phyloP scores from a whole-genome alignment of 805 yeast species.

The Sugiyamaella mastotermitis region DNA sequence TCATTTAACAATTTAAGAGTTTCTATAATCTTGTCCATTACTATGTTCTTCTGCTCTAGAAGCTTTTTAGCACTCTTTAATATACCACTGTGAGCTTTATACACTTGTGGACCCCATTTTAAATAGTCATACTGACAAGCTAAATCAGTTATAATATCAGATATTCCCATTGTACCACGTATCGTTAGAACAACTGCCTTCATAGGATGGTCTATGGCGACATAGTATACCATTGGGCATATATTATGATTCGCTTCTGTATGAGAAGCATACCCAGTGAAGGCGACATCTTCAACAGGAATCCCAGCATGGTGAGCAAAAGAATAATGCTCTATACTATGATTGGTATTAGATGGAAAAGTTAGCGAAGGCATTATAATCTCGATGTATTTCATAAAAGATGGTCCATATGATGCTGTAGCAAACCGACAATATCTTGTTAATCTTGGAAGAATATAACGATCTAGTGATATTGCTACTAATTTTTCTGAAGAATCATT shows the following conservation, averaged over 20 bases:
- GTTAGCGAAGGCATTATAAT: conserved; percentile 17
- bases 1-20: conserved; percentile 22
- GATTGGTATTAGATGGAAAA: conserved; percentile 19
- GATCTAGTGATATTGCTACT: no score
- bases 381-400: conserved; percentile 29
- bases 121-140: conserved; percentile 28
- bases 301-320: conserved; percentile 29
- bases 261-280: conserved; percentile 24
- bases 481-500: no score
- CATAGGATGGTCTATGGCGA: conserved; percentile 28
- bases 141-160: conserved; percentile 29
- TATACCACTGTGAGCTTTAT: conserved; percentile 31
- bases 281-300: conserved; percentile 25
- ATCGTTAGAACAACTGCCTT: conserved; percentile 30
- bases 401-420: conserved; percentile 31
- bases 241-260: conserved; percentile 17
- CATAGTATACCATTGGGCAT: conserved; percentile 29
- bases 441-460: no score
- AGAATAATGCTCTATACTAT: conserved; percentile 29
- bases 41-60: conserved; percentile 21
- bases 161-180: conserved; percentile 30
- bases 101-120: conserved; percentile 25
- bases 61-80: conserved; percentile 25
- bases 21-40: conserved; percentile 22
- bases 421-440: conserved; percentile 29